Conservation (phyloP, 139 green algal species). For the Tetradesmus obliquus region DNA sequence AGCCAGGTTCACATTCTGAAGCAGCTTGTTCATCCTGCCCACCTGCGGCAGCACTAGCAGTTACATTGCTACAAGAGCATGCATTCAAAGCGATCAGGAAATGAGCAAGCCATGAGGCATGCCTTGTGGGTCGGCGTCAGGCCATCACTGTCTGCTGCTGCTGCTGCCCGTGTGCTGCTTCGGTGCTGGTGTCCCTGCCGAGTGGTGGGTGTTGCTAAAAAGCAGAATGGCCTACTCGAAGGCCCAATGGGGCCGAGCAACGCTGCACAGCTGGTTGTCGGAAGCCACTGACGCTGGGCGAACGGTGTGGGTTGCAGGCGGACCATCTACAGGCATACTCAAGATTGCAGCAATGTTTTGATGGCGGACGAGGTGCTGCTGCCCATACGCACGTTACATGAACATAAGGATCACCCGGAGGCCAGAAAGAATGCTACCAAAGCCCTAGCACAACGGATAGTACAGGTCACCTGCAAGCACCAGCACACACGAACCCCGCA, state of each 20-base stretch:
- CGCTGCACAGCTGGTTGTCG: not conserved
- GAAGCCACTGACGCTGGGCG: not conserved
- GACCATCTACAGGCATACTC: not conserved
- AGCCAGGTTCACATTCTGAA: conserved; percentile 84
- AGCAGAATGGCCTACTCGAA: too few species aligned
- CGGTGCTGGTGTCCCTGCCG: not conserved
- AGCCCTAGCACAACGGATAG: not conserved
- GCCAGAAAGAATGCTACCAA: not conserved
- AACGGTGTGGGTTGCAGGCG: not conserved
- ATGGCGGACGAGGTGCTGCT: too few species aligned
- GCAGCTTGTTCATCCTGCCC: conserved; percentile 55
- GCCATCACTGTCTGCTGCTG: not conserved
- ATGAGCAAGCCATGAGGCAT: not conserved
- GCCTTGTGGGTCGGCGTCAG: not conserved
- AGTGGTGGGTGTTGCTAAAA: not conserved
- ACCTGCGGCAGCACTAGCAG: conserved; percentile 1
- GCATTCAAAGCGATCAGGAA: not conserved
- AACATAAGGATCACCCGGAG: not conserved
- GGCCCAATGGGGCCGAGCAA: not conserved
- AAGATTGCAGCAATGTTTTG: not conserved
- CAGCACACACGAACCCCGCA: not conserved
- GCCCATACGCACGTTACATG: not conserved
- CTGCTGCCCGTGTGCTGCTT: not conserved
- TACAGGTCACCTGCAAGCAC: not conserved
- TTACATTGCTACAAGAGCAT: not conserved